phyloP scores from a whole-genome alignment of 805 yeast genomes.

The Wickerhamomyces xylosicus region DNA sequence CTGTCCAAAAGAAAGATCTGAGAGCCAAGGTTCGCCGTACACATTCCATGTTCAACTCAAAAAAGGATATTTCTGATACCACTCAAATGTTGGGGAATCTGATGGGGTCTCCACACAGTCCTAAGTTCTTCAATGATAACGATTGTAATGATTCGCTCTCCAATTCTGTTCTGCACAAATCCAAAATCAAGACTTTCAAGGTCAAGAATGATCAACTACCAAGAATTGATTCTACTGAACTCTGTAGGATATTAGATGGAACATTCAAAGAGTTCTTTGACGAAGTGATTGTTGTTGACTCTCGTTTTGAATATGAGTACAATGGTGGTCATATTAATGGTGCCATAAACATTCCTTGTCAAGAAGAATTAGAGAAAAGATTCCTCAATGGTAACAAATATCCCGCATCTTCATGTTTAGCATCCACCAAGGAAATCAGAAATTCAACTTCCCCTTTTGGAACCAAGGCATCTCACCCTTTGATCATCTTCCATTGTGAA shows the following conservation, averaged over 20 bases:
- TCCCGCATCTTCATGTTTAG: too few species aligned
- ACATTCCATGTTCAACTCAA: conserved; percentile 59
- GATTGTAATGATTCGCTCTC: conserved; percentile 4
- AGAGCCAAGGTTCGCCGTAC: conserved; percentile 43
- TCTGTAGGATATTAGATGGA: conserved; percentile 50
- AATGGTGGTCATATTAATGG: conserved; percentile 86
- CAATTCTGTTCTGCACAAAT: conserved; percentile 15
- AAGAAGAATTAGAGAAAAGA: conserved; percentile 52
- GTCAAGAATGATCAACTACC: conserved; percentile 56
- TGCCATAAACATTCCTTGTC: conserved; percentile 69
- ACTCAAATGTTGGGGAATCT: conserved; percentile 22
- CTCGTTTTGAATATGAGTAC: conserved; percentile 88
- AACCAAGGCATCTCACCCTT: conserved; percentile 22
- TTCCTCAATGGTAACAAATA: conserved; percentile 25
- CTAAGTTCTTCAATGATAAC: conserved; percentile 5
- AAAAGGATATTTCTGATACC: conserved; percentile 32
- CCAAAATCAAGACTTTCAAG: conserved; percentile 31
- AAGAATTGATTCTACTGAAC: conserved; percentile 49
- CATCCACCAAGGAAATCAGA: background rate
- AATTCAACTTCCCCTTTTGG: conserved; percentile 5
- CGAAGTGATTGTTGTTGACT: conserved; percentile 55
- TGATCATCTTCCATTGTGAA: conserved; percentile 89
- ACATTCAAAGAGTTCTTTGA: conserved; percentile 32
- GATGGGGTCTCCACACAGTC: conserved; percentile 14
- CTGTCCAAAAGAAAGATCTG: conserved; percentile 24